A percentile compares a stretch with the other conserved stretches of the same genome.
Evolutionary conservation across 2,329 filamentous ascomycete species (phyloP).

Genomic region (Xylaria sp.): DNA sequence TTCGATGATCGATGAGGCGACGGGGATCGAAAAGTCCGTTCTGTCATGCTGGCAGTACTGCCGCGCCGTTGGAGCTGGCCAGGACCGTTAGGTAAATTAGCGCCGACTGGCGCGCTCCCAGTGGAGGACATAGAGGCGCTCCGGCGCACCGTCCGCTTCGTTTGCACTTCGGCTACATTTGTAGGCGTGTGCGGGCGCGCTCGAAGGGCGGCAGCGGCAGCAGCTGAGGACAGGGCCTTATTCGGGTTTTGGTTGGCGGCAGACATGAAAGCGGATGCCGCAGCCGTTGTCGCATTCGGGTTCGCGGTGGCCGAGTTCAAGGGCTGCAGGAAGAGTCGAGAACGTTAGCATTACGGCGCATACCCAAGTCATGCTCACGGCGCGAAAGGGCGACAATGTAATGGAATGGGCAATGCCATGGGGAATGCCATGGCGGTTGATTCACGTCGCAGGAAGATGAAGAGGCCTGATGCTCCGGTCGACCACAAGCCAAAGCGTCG

Average conservation of each 20-base stretch:
- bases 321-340: constrained; percentile 58
- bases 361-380: constrained; percentile 4
- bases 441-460: constrained; percentile 7
- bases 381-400: background rate
- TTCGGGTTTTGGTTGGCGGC: constrained; percentile 67
- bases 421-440: too few relatives aligned
- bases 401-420: constrained; percentile 25
- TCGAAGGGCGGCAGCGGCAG: constrained; percentile 85
- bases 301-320: constrained; percentile 72
- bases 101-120: constrained; percentile 57
- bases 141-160: constrained; percentile 83
- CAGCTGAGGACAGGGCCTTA: constrained; percentile 80
- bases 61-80: constrained; percentile 67
- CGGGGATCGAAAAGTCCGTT: constrained; percentile 84
- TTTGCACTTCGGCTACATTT: constrained; percentile 83
- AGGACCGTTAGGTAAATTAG: constrained; percentile 51
- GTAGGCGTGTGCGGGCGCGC: constrained; percentile 81
- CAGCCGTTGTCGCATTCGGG: constrained; percentile 80
- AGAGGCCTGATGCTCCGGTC: background rate
- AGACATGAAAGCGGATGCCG: constrained; percentile 80
- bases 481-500: background rate
- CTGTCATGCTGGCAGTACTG: constrained; percentile 85
- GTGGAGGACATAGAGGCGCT: constrained; percentile 77
- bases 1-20: constrained; percentile 65
- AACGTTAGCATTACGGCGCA: constrained; percentile 32